phyloP scores from a whole-genome alignment of 495 filamentous ascomycete genomes.

The Neurospora sp. region DNA sequence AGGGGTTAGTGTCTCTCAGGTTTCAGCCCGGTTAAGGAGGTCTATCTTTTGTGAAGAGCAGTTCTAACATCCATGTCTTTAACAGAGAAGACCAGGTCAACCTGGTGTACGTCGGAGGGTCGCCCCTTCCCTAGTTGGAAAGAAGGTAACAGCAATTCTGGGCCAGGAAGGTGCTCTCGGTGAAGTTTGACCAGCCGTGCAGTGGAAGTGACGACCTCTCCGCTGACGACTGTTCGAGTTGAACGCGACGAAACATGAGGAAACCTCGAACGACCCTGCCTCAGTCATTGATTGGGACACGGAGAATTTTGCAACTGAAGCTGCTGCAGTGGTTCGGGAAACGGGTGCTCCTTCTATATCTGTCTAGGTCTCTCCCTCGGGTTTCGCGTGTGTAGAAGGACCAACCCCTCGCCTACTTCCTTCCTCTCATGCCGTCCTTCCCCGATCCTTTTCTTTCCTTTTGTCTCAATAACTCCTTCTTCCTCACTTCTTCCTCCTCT shows the following conservation, averaged over 20 bases:
- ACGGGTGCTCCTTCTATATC: conserved; percentile 19
- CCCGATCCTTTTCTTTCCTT: neutral
- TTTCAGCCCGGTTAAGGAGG: neutral
- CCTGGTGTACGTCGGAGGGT: neutral
- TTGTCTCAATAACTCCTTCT: conserved; percentile 1
- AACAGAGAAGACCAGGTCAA: neutral
- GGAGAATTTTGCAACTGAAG: conserved; percentile 2
- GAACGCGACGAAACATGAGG: neutral
- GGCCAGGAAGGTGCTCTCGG: neutral
- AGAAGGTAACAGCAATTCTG: neutral
- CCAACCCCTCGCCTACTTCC: neutral
- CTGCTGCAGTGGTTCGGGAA: neutral
- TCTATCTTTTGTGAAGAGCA: neutral
- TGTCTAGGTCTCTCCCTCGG: conserved; percentile 4
- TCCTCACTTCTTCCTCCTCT: conserved; percentile 2
- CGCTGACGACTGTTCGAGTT: neutral
- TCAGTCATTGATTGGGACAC: neutral
- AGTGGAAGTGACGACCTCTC: neutral
- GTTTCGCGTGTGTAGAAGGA: neutral
- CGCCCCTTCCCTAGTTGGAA: neutral
- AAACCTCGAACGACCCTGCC: neutral
- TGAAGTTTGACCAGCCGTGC: neutral
- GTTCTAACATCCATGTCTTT: neutral
- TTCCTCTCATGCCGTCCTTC: neutral
- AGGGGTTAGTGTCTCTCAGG: neutral